These are phyloP conservation scores for Pseudomicrostroma phylloplanum DNA, from an alignment of 1,284 basidiomycete species.

Conservation along the genomic window DNA sequence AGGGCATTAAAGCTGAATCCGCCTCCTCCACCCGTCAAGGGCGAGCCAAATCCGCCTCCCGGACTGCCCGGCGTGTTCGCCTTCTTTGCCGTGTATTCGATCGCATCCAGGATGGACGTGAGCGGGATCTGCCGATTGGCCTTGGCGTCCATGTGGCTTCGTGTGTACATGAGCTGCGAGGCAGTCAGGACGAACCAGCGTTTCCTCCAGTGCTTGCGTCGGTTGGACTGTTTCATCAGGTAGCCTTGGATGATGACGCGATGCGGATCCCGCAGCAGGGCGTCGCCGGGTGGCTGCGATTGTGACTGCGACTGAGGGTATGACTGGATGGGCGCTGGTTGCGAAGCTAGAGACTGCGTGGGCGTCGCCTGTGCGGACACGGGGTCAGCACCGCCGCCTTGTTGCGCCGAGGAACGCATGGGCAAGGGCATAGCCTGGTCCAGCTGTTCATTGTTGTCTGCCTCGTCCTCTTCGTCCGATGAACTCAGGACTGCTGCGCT, in stretches of 20 bases:
- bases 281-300: constrained; percentile 13
- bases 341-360: constrained; percentile 3
- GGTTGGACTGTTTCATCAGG: constrained; percentile 90
- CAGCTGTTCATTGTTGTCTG: constrained; percentile 41
- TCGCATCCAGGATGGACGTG: constrained; percentile 77
- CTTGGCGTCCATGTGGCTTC: constrained; percentile 62
- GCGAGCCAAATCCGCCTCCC: not conserved
- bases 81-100: constrained; percentile 61
- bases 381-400: not conserved
- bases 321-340: not conserved
- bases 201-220: constrained; percentile 90
- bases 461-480: constrained; percentile 36
- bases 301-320: constrained; percentile 3
- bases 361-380: not conserved
- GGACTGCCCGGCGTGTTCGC: not conserved
- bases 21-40: not conserved
- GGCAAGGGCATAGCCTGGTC: constrained; percentile 44
- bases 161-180: constrained; percentile 48
- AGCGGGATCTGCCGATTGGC: constrained; percentile 79
- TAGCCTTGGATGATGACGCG: constrained; percentile 62
- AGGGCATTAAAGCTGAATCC: constrained; percentile 4
- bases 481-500: constrained; percentile 21
- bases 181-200: constrained; percentile 54
- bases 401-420: not conserved
- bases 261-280: constrained; percentile 34